Percentiles rank a stretch among this genome's conserved stretches.
These are phyloP conservation scores for Stachybotrys echinatus DNA, from an alignment of 2,329 filamentous ascomycete species.

Conservation along the genomic window DNA sequence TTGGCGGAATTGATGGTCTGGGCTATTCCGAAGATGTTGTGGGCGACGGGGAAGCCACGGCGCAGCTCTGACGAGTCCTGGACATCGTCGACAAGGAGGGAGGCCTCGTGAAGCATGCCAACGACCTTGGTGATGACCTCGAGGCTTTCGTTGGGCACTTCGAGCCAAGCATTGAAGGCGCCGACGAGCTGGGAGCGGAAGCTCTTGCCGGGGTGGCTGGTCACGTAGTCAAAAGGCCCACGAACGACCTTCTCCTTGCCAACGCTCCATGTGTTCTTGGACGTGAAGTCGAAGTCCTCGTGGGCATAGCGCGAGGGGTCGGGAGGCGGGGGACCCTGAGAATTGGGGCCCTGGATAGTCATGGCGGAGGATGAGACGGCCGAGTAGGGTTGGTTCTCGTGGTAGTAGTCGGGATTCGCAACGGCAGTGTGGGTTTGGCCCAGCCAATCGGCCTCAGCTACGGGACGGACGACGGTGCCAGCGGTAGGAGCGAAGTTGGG, in stretches of 20 bases:
- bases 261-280: conserved; percentile 55
- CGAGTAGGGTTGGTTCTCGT: conserved; percentile 10
- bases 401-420: conserved; percentile 6
- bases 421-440: conserved; percentile 24
- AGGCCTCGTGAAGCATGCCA: conserved; percentile 81
- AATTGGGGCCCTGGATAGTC: conserved; percentile 23
- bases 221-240: conserved; percentile 77
- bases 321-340: conserved; percentile 30
- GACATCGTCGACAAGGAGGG: conserved; percentile 80
- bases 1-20: conserved; percentile 91
- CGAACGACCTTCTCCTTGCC: conserved; percentile 74
- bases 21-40: conserved; percentile 77
- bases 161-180: conserved; percentile 76
- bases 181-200: conserved; percentile 74
- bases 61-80: conserved; percentile 75
- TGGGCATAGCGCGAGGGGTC: conserved; percentile 49
- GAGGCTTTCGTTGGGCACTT: conserved; percentile 65
- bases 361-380: conserved; percentile 8
- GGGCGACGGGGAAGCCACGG: conserved; percentile 74
- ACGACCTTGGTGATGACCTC: conserved; percentile 74
- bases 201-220: conserved; percentile 76
- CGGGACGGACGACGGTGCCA: conserved; percentile 39
- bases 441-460: conserved; percentile 60
- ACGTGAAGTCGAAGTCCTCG: conserved; percentile 49
- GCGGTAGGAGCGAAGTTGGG: conserved; percentile 14